Base-by-base conservation (phyloP, 345 rosid genomes). In the Salix exigua region DNA sequence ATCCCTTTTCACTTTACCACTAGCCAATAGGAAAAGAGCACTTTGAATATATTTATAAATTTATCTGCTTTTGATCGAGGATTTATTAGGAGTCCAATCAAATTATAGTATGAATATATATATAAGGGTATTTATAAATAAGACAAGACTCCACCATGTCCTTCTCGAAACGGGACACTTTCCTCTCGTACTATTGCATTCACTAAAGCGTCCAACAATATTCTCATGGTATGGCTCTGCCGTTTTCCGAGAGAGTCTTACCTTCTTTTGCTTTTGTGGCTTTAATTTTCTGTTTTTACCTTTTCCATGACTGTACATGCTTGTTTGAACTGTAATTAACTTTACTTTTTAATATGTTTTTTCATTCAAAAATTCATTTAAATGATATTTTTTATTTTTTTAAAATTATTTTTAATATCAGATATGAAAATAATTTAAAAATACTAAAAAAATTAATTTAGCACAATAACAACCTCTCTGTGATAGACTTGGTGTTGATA, bases 211-310 rank as follows among this genome's bases (percentile, higher is more conserved):
- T 73, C 88, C 86, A 84, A 80, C 87, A 35, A 35, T 35, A 85
- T 85, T 82, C 88, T 79, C 83, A 82, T 83, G 87, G 82, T 73
- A 75, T 80, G 79, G 76, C 81, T 80, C 78, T 79, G 74, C 82
- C 79, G 71, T 70, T 80, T 79, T 42, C 75, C 70, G 21, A 77
- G 25, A 77, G 53, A 48, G 74, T 71, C 75, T 75, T 63, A 58
- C 60, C 51, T 48, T 60, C 65, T 46, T 78, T 71, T 48, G 28
- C 78, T 73, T 67, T 77, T 71, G 31, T 44, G 19, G 5, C 37
- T 75, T 44, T 37, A 4, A 30, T 68, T 42, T 68, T 25, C 12
- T 3, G 11, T 72, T 23, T 23, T 33, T 31, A 28, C 3, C 21
- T n/a, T 9, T 10, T 23, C 28, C 62, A 9, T 28, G n/a, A 3